Evolutionary conservation across 805 yeast genomes (phyloP).

Genomic region (Suhomyces faveliae): DNA sequence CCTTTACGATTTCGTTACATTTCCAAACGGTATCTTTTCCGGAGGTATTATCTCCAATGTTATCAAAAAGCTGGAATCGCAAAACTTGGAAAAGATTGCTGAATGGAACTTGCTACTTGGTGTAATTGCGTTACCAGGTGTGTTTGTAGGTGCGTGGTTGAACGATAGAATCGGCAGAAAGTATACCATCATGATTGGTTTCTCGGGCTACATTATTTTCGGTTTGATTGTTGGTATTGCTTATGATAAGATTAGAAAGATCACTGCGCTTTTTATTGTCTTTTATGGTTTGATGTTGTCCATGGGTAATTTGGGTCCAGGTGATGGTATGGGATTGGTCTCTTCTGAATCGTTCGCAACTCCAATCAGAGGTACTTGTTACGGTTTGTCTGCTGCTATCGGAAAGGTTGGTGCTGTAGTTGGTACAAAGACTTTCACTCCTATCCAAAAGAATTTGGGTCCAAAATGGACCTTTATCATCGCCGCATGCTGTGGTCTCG

Average conservation of each 20-base stretch:
- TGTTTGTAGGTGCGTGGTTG: conserved; percentile 63
- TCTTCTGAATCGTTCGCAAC: conserved; percentile 73
- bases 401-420: conserved; percentile 87
- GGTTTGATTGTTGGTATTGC: conserved; percentile 72
- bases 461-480: conserved; percentile 75
- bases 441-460: conserved; percentile 64
- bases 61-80: conserved; percentile 29
- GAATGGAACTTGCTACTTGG: conserved; percentile 74
- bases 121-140: conserved; percentile 70
- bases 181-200: conserved; percentile 69
- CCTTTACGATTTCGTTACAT: conserved; percentile 75
- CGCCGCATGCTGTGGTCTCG: conserved; percentile 69
- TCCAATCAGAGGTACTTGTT: conserved; percentile 71
- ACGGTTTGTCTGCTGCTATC: conserved; percentile 74
- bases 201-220: conserved; percentile 65
- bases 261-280: conserved; percentile 62
- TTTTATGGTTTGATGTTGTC: conserved; percentile 74
- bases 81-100: conserved; percentile 54
- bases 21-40: conserved; percentile 74
- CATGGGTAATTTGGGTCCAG: conserved; percentile 76
- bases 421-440: conserved; percentile 71
- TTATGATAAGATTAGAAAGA: conserved; percentile 53
- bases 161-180: conserved; percentile 69
- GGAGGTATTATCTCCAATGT: conserved; percentile 55
- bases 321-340: conserved; percentile 68